A percentile compares a stretch with the other conserved stretches of the same genome.
These are phyloP conservation scores for Colletotrichum coccodes DNA, from an alignment of 2,329 filamentous ascomycete species.

Conservation along the genomic window DNA sequence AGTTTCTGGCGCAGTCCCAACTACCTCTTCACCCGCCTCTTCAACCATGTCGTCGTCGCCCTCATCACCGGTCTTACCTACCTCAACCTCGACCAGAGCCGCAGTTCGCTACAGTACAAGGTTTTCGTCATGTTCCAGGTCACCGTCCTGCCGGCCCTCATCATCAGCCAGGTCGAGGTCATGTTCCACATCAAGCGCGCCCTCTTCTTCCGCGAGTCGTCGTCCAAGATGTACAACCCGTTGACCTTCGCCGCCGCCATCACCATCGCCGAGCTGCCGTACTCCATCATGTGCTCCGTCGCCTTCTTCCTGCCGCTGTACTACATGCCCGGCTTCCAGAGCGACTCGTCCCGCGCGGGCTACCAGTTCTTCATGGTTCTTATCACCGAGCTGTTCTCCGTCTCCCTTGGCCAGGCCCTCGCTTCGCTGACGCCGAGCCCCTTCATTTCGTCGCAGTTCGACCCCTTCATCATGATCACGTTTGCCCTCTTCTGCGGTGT, in stretches of 20 bases:
- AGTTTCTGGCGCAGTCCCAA: constrained; percentile 88
- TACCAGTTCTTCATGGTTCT: constrained; percentile 90
- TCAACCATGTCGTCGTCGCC: constrained; percentile 84
- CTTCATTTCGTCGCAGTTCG: constrained; percentile 82
- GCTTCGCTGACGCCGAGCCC: constrained; percentile 81
- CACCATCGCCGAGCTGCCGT: constrained; percentile 86
- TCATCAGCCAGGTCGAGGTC: constrained; percentile 85
- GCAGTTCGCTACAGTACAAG: constrained; percentile 82
- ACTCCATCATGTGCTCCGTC: constrained; percentile 82
- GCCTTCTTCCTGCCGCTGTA: constrained; percentile 86
- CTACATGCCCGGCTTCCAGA: constrained; percentile 82
- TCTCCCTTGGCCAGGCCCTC: constrained; percentile 81
- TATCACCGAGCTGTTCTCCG: constrained; percentile 85
- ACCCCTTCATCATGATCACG: constrained; percentile 84
- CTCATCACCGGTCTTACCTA: constrained; percentile 84
- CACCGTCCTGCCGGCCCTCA: constrained; percentile 83
- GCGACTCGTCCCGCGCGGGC: constrained; percentile 72
- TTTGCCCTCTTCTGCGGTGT: constrained; percentile 91
- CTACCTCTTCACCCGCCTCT: constrained; percentile 88
- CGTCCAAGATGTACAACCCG: constrained; percentile 86
- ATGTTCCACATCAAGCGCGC: constrained; percentile 84
- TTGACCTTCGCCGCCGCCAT: constrained; percentile 82
- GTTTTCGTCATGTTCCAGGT: constrained; percentile 93
- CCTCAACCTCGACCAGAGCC: constrained; percentile 79
- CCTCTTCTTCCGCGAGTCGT: constrained; percentile 87